Conservation (phyloP, 1,284 basidiomycete species). For the Rhodotorula mucilaginosa region DNA sequence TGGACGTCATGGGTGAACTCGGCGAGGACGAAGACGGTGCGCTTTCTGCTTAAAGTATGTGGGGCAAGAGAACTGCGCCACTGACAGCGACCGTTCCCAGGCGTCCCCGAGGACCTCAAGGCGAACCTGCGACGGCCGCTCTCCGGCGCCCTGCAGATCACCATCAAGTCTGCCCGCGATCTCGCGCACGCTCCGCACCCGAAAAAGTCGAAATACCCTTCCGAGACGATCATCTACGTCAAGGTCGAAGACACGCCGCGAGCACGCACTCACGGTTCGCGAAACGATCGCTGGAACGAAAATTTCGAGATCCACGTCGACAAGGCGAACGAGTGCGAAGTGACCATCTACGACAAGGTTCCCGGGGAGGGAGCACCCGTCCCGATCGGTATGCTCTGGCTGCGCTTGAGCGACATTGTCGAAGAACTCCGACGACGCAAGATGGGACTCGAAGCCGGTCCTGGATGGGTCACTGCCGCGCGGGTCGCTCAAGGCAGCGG, state of each 20-base stretch:
- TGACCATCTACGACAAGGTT: constrained; percentile 92
- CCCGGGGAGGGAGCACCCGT: constrained; percentile 63
- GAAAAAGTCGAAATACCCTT: constrained; percentile 63
- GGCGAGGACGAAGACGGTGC: constrained; percentile 72
- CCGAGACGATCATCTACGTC: constrained; percentile 86
- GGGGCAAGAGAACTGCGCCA: not conserved
- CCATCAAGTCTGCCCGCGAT: constrained; percentile 83
- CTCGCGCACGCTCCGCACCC: constrained; percentile 88
- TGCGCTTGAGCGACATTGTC: constrained; percentile 89
- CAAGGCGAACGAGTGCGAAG: constrained; percentile 97
- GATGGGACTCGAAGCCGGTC: constrained; percentile 70
- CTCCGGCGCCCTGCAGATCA: constrained; percentile 87
- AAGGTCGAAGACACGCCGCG: constrained; percentile 95
- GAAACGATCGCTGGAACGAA: constrained; percentile 96
- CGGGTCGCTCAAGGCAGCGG: constrained; percentile 47
- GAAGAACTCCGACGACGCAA: constrained; percentile 93
- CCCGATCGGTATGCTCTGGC: constrained; percentile 94
- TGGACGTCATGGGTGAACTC: constrained; percentile 87
- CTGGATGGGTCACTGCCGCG: constrained; percentile 84
- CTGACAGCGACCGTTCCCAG: constrained; percentile 11
- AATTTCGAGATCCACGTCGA: constrained; percentile 95
- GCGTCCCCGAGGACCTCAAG: constrained; percentile 66
- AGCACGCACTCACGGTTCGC: constrained; percentile 85
- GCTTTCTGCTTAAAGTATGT: constrained; percentile 46
- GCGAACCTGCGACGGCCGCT: constrained; percentile 89